Conservation (phyloP, 192 early-diverging fungal species). For the Coemansia sp. region DNA sequence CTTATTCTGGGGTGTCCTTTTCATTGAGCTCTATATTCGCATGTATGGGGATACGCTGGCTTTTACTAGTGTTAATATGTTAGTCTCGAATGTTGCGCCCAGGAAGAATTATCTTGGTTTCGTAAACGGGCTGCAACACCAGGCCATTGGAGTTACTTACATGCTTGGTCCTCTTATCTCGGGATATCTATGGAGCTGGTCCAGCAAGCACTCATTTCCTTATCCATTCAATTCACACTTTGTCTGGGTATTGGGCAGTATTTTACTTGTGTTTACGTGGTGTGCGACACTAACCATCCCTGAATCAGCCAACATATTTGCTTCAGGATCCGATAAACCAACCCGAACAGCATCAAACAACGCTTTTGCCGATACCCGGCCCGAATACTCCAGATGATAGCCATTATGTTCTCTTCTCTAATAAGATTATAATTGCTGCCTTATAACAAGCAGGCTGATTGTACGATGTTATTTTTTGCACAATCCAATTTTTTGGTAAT, state of each 20-base stretch:
- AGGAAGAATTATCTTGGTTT: conserved; percentile 29
- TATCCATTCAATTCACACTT: conserved; percentile 41
- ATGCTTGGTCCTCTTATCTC: conserved; percentile 32
- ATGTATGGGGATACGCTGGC: conserved; percentile 25
- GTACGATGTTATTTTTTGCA: no score
- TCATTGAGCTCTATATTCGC: conserved; percentile 20
- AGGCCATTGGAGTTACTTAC: conserved; percentile 16
- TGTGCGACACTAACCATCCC: conserved; percentile 19
- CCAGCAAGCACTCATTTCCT: conserved; percentile 28
- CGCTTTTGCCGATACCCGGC: neutral
- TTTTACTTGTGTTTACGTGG: conserved; percentile 6
- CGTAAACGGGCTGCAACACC: conserved; percentile 42
- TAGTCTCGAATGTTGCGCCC: conserved; percentile 40
- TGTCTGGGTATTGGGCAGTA: conserved; percentile 27
- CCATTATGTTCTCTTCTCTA: neutral
- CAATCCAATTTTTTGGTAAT: no score
- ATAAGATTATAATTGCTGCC: no score
- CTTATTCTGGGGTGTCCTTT: conserved; percentile 24
- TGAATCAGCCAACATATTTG: conserved; percentile 31
- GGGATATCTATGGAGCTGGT: conserved; percentile 41
- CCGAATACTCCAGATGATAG: neutral
- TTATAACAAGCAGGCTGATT: no score
- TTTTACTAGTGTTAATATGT: conserved; percentile 41
- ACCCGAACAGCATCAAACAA: neutral
- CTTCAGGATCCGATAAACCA: conserved; percentile 8